Base-by-base conservation (phyloP, 768 basidiomycete genomes). In the Boletus barrowsii region DNA sequence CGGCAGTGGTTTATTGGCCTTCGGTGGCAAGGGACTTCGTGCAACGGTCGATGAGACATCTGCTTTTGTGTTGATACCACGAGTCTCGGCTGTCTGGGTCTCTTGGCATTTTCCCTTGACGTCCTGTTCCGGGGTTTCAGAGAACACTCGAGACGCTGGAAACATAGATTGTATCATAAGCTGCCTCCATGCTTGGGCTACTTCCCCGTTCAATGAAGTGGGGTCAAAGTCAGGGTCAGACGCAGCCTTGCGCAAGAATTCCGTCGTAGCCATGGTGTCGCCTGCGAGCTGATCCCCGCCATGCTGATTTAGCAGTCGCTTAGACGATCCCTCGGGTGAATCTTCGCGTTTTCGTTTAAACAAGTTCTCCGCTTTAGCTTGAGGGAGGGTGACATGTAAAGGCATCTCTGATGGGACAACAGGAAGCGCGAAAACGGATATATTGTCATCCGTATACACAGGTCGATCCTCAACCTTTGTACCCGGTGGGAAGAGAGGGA, bases 401-500 rank as follows among this genome's bases (percentile, higher is more conserved):
- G 46, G 20, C 7, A 37, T 14, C 29, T 69, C 59, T 3, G 40
- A 35, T 7, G 70, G 56, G 44, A 82, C 59, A 37, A 83, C 60
- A 5, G 87, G 79, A 37, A 90, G 74, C 2, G 80, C 77, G 60
- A 86, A 89, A 8, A 91, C 78, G 9, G 79, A 75, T 48, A 93
- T 69, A 59, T 84, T 84, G 10, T 78, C 73, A 62, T 91, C 89
- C 51, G 75, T 71, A 70, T 77, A 89, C 33, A 83, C 70, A 3
- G 83, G 83, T 17, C 36, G 55, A 18, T 72, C 68, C 24, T 71
- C 66, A 4, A 62, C 54, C 13, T 62, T 39, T 1, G 20, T 33
- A 29, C 66, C 55, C 6, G 65, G 42, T 24, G 43, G 18, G 41
- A 51, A 54, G 60, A 68, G 70, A 41, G 72, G 71, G 14, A 78